phyloP scores from a whole-genome alignment of 257 asterid genomes.

The Linaria vulgaris region DNA sequence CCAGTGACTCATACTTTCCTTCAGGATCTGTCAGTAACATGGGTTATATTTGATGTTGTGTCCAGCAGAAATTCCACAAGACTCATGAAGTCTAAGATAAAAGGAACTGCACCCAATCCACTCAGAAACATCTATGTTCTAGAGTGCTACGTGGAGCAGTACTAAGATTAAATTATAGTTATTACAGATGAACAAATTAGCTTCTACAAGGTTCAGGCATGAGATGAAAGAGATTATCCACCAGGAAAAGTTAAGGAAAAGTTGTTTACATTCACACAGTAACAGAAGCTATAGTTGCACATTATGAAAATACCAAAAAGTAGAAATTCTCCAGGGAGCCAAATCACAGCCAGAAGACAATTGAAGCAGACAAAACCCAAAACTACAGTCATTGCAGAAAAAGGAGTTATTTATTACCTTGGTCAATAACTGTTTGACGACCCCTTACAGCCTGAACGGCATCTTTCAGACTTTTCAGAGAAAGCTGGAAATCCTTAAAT shows the following conservation, averaged over 20 bases:
- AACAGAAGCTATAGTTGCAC: conserved; percentile 1
- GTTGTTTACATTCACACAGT: no score
- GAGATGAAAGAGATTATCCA: background rate
- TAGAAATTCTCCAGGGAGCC: no score
- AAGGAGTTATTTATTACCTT: conserved; percentile 45
- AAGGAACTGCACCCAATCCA: no score
- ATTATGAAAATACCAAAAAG: background rate
- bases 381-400: background rate
- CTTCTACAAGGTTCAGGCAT: background rate
- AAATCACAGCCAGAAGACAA: no score
- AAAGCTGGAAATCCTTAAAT: conserved; percentile 66
- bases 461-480: conserved; percentile 57
- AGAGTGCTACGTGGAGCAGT: no score
- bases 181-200: background rate
- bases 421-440: conserved; percentile 87
- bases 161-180: no score
- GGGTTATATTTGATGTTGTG: no score
- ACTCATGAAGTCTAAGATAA: no score
- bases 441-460: conserved; percentile 88
- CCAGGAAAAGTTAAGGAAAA: no score
- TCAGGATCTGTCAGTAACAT: conserved; percentile 72
- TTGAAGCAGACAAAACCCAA: no score
- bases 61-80: no score
- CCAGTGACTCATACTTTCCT: conserved; percentile 87
- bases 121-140: background rate